A percentile compares a stretch with the other conserved stretches of the same genome.
These are phyloP conservation scores for Teratosphaeria pseudoeucalypti DNA, from an alignment of 2,329 filamentous ascomycete genomes.

Conservation along the genomic window DNA sequence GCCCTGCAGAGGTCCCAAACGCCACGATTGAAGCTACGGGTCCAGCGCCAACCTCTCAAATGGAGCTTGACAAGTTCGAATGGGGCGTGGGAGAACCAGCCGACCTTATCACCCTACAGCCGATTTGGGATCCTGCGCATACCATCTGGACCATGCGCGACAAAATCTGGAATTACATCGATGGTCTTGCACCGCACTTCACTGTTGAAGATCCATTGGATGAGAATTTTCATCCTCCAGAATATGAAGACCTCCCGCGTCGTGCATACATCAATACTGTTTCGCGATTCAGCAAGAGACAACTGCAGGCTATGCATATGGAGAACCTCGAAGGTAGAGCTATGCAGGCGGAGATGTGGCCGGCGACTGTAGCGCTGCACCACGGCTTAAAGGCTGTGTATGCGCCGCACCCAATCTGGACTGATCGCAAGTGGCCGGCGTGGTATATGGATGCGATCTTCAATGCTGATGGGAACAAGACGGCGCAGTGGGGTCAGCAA, in stretches of 20 bases:
- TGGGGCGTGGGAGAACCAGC: constrained; percentile 90
- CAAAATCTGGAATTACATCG: constrained; percentile 41
- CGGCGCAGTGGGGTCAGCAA: constrained; percentile 35
- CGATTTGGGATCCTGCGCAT: constrained; percentile 79
- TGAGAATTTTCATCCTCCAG: constrained; percentile 43
- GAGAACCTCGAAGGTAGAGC: constrained; percentile 82
- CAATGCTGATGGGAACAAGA: constrained; percentile 57
- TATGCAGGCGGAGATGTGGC: constrained; percentile 97
- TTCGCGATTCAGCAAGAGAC: constrained; percentile 66
- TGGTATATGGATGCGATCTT: constrained; percentile 67
- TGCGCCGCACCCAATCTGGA: constrained; percentile 77
- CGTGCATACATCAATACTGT: constrained; percentile 84
- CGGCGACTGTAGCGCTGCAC: constrained; percentile 73
- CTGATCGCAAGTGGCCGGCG: constrained; percentile 77
- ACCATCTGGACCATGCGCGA: constrained; percentile 61
- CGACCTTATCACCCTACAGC: constrained; percentile 84
- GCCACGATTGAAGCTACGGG: constrained; percentile 69
- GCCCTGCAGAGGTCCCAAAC: constrained; percentile 58
- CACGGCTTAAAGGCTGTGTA: constrained; percentile 90
- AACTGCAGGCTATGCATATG: constrained; percentile 79
- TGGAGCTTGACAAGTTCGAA: constrained; percentile 68
- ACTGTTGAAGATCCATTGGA: constrained; percentile 53
- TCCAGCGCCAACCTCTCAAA: constrained; percentile 57
- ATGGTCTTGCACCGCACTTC: constrained; percentile 62
- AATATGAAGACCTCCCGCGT: constrained; percentile 47